Evolutionary conservation across 176 grass and related monocot species (phyloP), one percentile per base, ranked within the genome.

Genomic region (Tillandsia leiboldiana): DNA sequence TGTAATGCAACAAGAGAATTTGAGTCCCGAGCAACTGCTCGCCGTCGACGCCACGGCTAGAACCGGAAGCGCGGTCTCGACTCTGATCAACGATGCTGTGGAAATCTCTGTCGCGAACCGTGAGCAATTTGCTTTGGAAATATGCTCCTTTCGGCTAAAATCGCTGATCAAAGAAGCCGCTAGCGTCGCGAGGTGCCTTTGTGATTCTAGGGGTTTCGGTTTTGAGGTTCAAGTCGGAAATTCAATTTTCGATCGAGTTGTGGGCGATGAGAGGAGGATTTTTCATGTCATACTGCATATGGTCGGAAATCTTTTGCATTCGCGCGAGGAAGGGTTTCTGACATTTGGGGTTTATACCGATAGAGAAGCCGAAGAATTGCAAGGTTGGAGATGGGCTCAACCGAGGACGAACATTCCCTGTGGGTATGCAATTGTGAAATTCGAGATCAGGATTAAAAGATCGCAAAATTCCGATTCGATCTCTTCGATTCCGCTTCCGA

Each of bases 221-320:
- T 89, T 89, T 17, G 3, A 72, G 1, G 80, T 90, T 64, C 75
- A 80, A 0, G 64, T 90, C 0, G 83, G 82, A 47, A 90, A 90
- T 11, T 24, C 66, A 1, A 48, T 92, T 48, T 82, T 77, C 0
- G 71, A 80, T 49, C 79, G 65, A 29, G 85, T 88, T 9, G 51
- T 92, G n/a, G 85, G 89, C 51, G 85, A 92, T 18, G 89, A 92
- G 23, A 88, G 49, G 26, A 64, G 85, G 33, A 78, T 88, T 48
- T 84, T 86, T 66, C 85, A 88, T 18, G 72, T 88, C 11, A 61
- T 92, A 6, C 72, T 92, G 70, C 82, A 85, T 51, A 88, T 88
- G 65, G 59, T 85, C 12, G 85, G 70, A 7, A 53, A 50, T 47
- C 26, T 88, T 54, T 48, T 92, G 12, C 23, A 24, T 27, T 75